Evolutionary conservation across 2,329 filamentous ascomycete species (phyloP).

Genomic region (Amauroascus niger): DNA sequence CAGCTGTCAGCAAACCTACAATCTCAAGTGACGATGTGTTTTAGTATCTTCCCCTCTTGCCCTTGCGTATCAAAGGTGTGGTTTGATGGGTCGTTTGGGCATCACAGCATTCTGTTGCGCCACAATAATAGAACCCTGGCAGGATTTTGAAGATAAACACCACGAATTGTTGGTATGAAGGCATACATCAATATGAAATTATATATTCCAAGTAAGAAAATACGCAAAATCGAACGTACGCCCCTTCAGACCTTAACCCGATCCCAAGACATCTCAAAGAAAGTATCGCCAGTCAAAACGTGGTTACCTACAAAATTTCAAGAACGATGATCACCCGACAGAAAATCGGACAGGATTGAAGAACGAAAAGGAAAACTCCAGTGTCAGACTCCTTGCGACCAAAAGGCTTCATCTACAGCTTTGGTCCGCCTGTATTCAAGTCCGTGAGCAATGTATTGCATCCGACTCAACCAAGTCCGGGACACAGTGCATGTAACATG

Average conservation of each 20-base stretch:
- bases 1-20: not conserved
- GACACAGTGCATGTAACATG: conserved; percentile 9
- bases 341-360: not conserved
- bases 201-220: conserved; percentile 2
- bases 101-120: not conserved
- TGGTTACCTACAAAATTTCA: not conserved
- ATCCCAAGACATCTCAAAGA: not conserved
- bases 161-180: not conserved
- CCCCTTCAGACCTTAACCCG: not conserved
- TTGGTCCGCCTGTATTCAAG: no score
- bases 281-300: not conserved
- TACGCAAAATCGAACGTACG: not conserved
- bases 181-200: not conserved
- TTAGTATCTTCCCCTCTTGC: not conserved
- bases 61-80: not conserved
- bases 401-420: no score
- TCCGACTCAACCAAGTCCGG: conserved; percentile 6
- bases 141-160: not conserved
- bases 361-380: no score
- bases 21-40: conserved; percentile 6
- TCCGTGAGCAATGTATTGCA: no score
- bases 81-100: not conserved
- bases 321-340: not conserved
- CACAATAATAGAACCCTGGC: no score
- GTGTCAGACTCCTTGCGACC: no score